These are phyloP conservation scores for Sapria himalayana DNA, from an alignment of 345 rosid genomes.

Conservation along the genomic window DNA sequence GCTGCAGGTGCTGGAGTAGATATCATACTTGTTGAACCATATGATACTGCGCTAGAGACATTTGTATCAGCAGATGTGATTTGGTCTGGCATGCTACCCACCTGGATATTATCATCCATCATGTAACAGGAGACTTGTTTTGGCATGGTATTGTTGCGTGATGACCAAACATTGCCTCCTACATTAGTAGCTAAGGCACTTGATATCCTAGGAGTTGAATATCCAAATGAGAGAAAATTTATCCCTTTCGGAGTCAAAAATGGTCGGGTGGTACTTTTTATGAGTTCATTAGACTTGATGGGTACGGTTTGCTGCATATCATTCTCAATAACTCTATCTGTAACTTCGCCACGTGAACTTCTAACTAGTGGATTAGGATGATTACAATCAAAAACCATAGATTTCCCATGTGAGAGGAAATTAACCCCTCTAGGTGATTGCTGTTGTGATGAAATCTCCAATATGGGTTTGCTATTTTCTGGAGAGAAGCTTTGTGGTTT, in stretches of 20 bases:
- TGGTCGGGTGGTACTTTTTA: constrained; percentile 5
- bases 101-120: neutral
- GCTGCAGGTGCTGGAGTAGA: constrained; percentile 46
- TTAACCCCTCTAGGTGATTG: constrained; percentile 25
- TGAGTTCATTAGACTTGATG: too few relatives aligned
- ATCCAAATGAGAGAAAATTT: constrained; percentile 39
- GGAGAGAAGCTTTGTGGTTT: too few relatives aligned
- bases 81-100: constrained; percentile 7
- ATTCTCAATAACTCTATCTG: too few relatives aligned
- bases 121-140: constrained; percentile 4
- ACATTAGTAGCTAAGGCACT: constrained; percentile 5
- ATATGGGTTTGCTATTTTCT: too few relatives aligned
- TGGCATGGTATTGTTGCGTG: constrained; percentile 1
- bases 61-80: constrained; percentile 5
- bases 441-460: too few relatives aligned
- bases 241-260: constrained; percentile 15
- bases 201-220: constrained; percentile 10
- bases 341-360: too few relatives aligned
- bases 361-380: constrained; percentile 5
- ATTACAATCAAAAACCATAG: constrained; percentile 8
- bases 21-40: constrained; percentile 27
- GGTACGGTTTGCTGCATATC: too few relatives aligned
- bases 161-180: constrained; percentile 6
- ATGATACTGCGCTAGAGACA: constrained; percentile 8
- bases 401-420: constrained; percentile 17